Percentiles rank a stretch among this genome's conserved stretches.
These are phyloP conservation scores for Carex parvula DNA, from an alignment of 176 grass and related monocot genomes.

Conservation along the genomic window DNA sequence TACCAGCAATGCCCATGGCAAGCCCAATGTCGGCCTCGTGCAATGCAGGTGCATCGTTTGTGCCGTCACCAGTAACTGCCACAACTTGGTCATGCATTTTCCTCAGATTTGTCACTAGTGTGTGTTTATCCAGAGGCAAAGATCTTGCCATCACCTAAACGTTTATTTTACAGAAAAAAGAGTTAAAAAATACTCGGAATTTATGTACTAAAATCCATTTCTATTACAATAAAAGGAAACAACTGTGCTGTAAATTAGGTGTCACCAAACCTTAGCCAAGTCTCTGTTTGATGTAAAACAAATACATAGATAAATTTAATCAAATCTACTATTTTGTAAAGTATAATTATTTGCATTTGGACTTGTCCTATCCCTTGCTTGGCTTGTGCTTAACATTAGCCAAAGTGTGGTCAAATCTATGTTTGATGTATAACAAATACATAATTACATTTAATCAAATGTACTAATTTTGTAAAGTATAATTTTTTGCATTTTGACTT, in stretches of 20 bases:
- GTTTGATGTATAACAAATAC: too few relatives aligned
- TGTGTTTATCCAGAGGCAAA: slow-evolving; percentile 88
- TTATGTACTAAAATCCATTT: not conserved
- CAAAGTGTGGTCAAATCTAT: too few relatives aligned
- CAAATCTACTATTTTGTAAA: not conserved
- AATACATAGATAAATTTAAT: not conserved
- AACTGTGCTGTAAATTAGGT: not conserved
- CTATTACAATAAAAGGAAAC: not conserved
- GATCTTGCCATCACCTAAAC: slow-evolving; percentile 90
- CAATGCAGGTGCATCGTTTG: slow-evolving; percentile 89
- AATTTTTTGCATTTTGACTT: not conserved
- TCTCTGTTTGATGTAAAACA: not conserved
- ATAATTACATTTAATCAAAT: not conserved
- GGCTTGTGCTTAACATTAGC: not conserved
- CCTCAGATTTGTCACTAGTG: slow-evolving; percentile 71
- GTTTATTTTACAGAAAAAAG: not conserved
- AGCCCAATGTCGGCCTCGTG: slow-evolving; percentile 95
- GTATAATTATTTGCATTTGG: not conserved
- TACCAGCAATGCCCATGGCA: slow-evolving; percentile 92
- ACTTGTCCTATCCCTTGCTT: not conserved
- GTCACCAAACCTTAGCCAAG: not conserved
- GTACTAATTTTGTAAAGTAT: too few relatives aligned
- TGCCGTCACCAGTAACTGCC: slow-evolving; percentile 84
- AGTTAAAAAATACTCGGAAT: not conserved
- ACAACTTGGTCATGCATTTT: slow-evolving; percentile 77